Evolutionary conservation across 768 basidiomycete species (phyloP), one percentile per base, ranked within the genome.

Genomic region (Russula ochroleuca): DNA sequence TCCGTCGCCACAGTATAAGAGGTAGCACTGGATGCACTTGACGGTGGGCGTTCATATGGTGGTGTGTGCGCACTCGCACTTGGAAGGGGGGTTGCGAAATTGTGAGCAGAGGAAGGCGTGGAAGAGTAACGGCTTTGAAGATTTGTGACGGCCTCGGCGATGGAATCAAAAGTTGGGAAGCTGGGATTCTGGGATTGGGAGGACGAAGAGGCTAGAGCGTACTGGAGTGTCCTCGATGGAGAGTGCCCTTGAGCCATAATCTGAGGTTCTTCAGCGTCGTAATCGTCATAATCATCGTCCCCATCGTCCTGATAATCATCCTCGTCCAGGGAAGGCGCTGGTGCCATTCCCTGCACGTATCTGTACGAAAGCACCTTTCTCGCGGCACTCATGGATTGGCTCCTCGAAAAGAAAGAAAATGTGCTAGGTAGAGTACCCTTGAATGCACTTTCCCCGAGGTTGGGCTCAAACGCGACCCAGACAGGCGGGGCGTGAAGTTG

Each of bases 131-230:
- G 65, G n/a, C 17, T 45, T 47, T 68, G 65, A 21, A 68, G 55
- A 5, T 54, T 41, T 37, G 62, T 67, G 49, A 68, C 65, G 10
- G 67, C 67, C 3, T 63, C 57, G 37, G 61, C 28, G 54, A 68
- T 68, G 13, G 57, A 57, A 54, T 63, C 57, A 35, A 68, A 62
- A 37, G 66, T 59, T 15, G 67, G 55, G 38, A 64, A 13, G 17
- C n/a, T 49, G 19, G 65, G 58, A 31, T 14, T 21, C 11, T 15
- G 51, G 7, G 51, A 31, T n/a, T n/a, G n/a, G n/a, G 13, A 64
- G 41, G 63, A 61, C 8, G 63, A 59, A n/a, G 63, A 64, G 28
- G 17, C 54, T 23, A 64, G 35, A 31, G 63, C 63, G 15, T 60
- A 64, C 35, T 64, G 63, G 9, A 64, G 53, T 1, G 63, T 60